Evolutionary conservation across 345 rosid species (phyloP).

Genomic region (Bruguiera parviflora): DNA sequence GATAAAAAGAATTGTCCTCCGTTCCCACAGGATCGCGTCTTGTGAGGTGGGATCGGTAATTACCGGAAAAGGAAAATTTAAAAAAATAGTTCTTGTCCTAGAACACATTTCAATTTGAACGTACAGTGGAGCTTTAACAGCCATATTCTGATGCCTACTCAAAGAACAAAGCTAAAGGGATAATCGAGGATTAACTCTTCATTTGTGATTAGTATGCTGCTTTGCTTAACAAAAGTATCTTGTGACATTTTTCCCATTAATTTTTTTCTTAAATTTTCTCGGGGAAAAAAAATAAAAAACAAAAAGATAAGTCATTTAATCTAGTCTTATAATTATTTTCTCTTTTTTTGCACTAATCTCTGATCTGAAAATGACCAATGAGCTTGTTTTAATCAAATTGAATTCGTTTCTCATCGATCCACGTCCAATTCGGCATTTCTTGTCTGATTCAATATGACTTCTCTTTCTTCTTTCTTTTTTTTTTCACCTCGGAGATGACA

Average conservation of each 20-base stretch:
- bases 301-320: too few relatives aligned
- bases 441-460: too few relatives aligned
- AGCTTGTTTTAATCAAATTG: too few relatives aligned
- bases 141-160: conserved; percentile 20
- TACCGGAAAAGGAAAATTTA: too few relatives aligned
- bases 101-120: conserved; percentile 6
- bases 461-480: too few relatives aligned
- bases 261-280: neutral
- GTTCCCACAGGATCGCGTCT: conserved; percentile 21
- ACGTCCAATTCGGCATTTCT: too few relatives aligned
- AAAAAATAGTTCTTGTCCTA: neutral
- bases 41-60: conserved; percentile 19
- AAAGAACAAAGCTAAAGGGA: neutral
- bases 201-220: neutral
- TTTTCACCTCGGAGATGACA: too few relatives aligned
- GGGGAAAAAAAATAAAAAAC: neutral
- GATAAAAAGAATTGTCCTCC: neutral
- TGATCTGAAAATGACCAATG: too few relatives aligned
- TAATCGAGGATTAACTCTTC: neutral
- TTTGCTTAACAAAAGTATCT: neutral
- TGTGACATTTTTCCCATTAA: neutral
- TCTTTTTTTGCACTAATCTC: too few relatives aligned
- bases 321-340: too few relatives aligned
- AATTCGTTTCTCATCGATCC: too few relatives aligned
- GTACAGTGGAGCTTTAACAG: conserved; percentile 20